Evolutionary conservation across 2,329 filamentous ascomycete species (phyloP).

Genomic region (Coniochaeta hoffmannii): DNA sequence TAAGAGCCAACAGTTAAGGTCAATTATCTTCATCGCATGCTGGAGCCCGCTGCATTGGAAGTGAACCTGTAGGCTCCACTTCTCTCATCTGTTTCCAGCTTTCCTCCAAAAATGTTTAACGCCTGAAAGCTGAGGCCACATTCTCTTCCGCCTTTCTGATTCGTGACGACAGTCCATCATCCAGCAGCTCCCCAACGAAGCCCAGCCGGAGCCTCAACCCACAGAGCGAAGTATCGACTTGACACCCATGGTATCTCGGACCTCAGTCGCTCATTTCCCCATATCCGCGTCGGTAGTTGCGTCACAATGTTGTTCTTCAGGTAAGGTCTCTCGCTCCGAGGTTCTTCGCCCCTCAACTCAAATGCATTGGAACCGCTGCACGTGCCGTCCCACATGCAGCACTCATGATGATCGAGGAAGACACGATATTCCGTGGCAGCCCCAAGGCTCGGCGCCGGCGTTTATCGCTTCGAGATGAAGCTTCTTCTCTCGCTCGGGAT

Average conservation of each 20-base stretch:
- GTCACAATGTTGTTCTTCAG: constrained; percentile 4
- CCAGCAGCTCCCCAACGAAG: not conserved
- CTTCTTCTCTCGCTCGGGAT: too few relatives aligned
- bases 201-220: not conserved
- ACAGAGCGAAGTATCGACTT: not conserved
- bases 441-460: too few relatives aligned
- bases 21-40: too few relatives aligned
- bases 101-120: not conserved
- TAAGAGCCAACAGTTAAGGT: too few relatives aligned
- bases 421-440: too few relatives aligned
- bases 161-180: not conserved
- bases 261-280: not conserved
- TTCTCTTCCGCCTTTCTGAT: not conserved
- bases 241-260: not conserved
- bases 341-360: not conserved
- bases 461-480: too few relatives aligned
- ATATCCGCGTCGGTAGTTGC: not conserved
- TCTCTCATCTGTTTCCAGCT: not conserved
- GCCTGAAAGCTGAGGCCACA: not conserved
- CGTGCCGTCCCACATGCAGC: not conserved
- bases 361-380: not conserved
- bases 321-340: not conserved
- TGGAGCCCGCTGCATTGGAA: too few relatives aligned
- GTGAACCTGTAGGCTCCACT: not conserved
- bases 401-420: too few relatives aligned